Conservation (phyloP, 192 early-diverging fungal species). For the Phycomyces nitens region DNA sequence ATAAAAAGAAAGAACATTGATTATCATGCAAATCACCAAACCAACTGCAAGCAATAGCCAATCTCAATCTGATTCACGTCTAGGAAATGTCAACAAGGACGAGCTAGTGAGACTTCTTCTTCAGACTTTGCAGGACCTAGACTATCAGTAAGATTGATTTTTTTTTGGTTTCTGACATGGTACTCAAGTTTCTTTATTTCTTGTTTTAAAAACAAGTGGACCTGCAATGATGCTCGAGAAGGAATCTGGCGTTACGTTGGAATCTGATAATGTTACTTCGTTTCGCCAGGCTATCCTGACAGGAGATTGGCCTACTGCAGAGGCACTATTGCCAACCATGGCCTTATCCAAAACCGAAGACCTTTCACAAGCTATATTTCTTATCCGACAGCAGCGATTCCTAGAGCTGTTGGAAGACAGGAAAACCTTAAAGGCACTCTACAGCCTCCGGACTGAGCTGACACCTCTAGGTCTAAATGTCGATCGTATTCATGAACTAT, state of each 20-base stretch:
- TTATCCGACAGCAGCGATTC: constrained; percentile 87
- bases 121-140: constrained; percentile 81
- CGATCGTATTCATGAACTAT: constrained; percentile 68
- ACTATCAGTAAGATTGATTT: constrained; percentile 57
- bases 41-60: too few relatives aligned
- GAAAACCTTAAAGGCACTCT: constrained; percentile 68
- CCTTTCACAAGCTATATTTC: constrained; percentile 53
- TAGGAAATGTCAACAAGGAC: constrained; percentile 36
- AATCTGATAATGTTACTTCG: constrained; percentile 60
- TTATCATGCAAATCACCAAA: too few relatives aligned
- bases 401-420: constrained; percentile 78
- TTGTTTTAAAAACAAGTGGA: too few relatives aligned
- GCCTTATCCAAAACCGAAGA: constrained; percentile 4
- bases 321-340: constrained; percentile 51
- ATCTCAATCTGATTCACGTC: too few relatives aligned
- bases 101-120: constrained; percentile 88
- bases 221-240: constrained; percentile 65
- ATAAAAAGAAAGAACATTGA: too few relatives aligned
- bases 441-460: constrained; percentile 78
- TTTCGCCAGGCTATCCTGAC: constrained; percentile 71
- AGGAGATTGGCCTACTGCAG: constrained; percentile 76
- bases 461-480: constrained; percentile 66
- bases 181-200: too few relatives aligned
- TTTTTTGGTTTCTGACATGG: not conserved
- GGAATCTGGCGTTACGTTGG: constrained; percentile 78